Base-by-base conservation (phyloP, 2,329 filamentous ascomycete species). In the Beauveria sp. region DNA sequence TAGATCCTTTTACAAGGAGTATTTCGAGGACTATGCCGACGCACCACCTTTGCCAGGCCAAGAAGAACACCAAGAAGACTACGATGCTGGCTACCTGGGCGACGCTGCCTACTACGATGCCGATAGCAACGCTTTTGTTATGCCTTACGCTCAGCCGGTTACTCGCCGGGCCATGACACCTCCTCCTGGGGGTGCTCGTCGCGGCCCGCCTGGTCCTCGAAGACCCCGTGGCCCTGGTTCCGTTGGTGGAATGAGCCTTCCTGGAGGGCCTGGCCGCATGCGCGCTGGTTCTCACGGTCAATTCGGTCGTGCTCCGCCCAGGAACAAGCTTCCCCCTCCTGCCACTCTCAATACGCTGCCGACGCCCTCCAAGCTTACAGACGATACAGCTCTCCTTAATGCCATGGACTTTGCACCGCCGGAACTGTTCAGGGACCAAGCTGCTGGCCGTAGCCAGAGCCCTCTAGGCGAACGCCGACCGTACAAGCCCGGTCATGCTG, bases 1-100 rank as follows among this genome's bases (percentile, higher is more conserved):
- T 67, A 86, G 95, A 73, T 99, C 95, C 4, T 99, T 99, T 79
- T 99, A 99, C 80, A 97, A 97, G 79, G 95, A 99, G 73, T 99
- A 99, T 78, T 99, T 99, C 69, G 95, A 98, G 67, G 93, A 97
- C 48, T 85, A 80, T 63, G 90, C 86, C 71, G 74, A 75, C 48
- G 67, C 72, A 6, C 69, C 75, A n/a, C 79, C 78, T 28, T 58
- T 69, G 66, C 76, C 73, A 12, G 48, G 66, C 49, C 48, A 71
- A 66, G 9, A 10, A 14, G 66, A 80, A 60, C 90, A 93, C 73
- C 88, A 90, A 65, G 89, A 93, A 69, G 89, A 93, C 68, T 90
- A 91, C 69, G 86, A 89, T 63, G 78, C 84, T 22, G 84, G 86
- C 65, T 91, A 89, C 71, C 79, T 87, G 52, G 84, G 82, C n/a